Evolutionary conservation across 345 rosid genomes (phyloP).

Genomic region (Ailanthus altissimus): DNA sequence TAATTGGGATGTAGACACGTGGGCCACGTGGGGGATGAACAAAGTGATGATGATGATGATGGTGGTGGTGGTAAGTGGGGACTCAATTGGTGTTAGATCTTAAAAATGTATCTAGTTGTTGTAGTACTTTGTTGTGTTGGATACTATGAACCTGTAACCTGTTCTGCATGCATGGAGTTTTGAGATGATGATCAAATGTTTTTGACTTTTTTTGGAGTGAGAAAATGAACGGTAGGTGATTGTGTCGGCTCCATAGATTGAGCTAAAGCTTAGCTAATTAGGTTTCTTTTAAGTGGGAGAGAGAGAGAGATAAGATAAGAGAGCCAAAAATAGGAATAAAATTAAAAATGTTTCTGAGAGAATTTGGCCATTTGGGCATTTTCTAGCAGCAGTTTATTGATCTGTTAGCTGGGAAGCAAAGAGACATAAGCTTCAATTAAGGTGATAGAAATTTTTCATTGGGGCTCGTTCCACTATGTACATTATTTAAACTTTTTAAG

Average conservation of each 20-base stretch:
- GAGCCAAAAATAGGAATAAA: neutral
- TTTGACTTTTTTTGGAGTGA: slow-evolving; percentile 40
- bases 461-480: slow-evolving; percentile 32
- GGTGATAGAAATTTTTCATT: slow-evolving; percentile 6
- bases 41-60: slow-evolving; percentile 10
- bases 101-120: slow-evolving; percentile 16
- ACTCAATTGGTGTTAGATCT: slow-evolving; percentile 28
- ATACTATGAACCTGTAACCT: neutral
- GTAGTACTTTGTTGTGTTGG: slow-evolving; percentile 13
- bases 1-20: slow-evolving; percentile 48
- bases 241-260: slow-evolving; percentile 39
- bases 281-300: neutral
- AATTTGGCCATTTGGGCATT: slow-evolving; percentile 1
- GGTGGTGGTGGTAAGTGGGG: slow-evolving; percentile 21
- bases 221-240: slow-evolving; percentile 10
- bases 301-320: neutral
- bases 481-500: neutral
- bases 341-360: neutral
- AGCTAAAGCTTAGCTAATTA: slow-evolving; percentile 12
- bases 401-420: slow-evolving; percentile 10
- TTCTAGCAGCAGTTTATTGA: neutral
- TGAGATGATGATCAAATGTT: neutral
- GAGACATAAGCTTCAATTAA: slow-evolving; percentile 10
- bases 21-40: slow-evolving; percentile 31
- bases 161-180: slow-evolving; percentile 36